Conservation (phyloP, 2,329 filamentous ascomycete species). For the Colletotrichum euphorbiae region DNA sequence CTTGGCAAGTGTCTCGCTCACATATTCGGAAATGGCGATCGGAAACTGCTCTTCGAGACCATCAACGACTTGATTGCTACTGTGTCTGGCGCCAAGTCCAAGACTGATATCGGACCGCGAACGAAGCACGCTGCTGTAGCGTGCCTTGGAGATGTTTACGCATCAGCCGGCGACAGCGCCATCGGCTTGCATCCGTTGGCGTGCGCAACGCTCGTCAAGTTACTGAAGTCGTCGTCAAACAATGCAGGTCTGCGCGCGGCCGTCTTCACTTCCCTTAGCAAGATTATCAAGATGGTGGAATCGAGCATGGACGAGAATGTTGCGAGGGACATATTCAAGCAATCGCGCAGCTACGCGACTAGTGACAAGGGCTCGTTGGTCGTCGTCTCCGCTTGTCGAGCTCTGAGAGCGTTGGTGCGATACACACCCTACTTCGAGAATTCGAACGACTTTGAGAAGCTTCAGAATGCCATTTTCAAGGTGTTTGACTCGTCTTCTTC, state of each 20-base stretch:
- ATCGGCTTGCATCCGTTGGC: slow-evolving; percentile 84
- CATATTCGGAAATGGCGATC: slow-evolving; percentile 86
- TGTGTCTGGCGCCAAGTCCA: slow-evolving; percentile 78
- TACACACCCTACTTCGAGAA: slow-evolving; percentile 88
- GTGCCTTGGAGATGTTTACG: slow-evolving; percentile 90
- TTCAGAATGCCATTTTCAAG: slow-evolving; percentile 87
- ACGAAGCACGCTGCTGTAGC: slow-evolving; percentile 88
- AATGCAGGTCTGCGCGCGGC: slow-evolving; percentile 87
- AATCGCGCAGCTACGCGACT: slow-evolving; percentile 79
- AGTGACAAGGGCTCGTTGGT: slow-evolving; percentile 87
- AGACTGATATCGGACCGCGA: slow-evolving; percentile 79
- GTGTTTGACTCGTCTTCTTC: slow-evolving; percentile 82
- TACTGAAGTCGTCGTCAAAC: slow-evolving; percentile 81
- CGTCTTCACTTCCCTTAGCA: slow-evolving; percentile 79
- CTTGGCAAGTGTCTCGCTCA: slow-evolving; percentile 85
- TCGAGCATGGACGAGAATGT: slow-evolving; percentile 84
- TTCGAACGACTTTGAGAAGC: slow-evolving; percentile 87
- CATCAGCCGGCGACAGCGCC: slow-evolving; percentile 92
- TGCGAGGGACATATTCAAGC: slow-evolving; percentile 94
- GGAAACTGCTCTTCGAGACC: slow-evolving; percentile 93
- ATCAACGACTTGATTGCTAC: slow-evolving; percentile 87
- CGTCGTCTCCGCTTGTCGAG: slow-evolving; percentile 81
- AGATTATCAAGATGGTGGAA: slow-evolving; percentile 80
- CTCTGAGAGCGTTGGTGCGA: slow-evolving; percentile 78
- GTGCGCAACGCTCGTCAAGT: slow-evolving; percentile 78